Conservation (phyloP, 2,329 filamentous ascomycete species). For the Ascochyta lentis region DNA sequence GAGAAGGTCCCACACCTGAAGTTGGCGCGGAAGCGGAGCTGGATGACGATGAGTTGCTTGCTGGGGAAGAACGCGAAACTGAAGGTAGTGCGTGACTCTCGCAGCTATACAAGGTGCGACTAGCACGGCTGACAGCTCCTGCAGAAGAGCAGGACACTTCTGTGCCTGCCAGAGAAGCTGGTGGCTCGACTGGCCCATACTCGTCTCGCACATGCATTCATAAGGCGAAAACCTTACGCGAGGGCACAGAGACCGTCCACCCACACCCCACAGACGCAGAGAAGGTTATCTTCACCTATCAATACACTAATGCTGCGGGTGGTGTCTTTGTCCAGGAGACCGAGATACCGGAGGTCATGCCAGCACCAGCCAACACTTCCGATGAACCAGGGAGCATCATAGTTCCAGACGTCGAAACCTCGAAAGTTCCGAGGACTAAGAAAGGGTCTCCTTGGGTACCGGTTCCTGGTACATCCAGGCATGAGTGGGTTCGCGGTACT, state of each 20-base stretch:
- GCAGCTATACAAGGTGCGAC: background rate
- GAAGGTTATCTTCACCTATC: constrained; percentile 1
- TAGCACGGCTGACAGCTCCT: background rate
- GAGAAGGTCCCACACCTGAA: background rate
- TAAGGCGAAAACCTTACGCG: background rate
- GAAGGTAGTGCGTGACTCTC: background rate
- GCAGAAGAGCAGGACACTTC: background rate
- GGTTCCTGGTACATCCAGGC: background rate
- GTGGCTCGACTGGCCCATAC: background rate
- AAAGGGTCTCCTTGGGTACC: background rate
- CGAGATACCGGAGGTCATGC: background rate
- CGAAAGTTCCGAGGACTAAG: constrained; percentile 1
- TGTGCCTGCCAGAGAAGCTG: background rate
- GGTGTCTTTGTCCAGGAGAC: background rate
- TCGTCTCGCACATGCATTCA: background rate
- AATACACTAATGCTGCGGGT: background rate
- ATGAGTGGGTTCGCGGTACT: constrained; percentile 9
- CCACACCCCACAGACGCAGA: background rate
- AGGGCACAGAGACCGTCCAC: background rate
- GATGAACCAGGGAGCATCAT: background rate
- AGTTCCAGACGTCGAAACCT: background rate
- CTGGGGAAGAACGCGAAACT: background rate
- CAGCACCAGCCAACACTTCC: background rate
- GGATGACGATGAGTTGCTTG: background rate
- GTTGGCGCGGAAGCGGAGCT: background rate